Base-by-base conservation (phyloP, 1,139 yeast genomes). In the Kazachstania sp. region DNA sequence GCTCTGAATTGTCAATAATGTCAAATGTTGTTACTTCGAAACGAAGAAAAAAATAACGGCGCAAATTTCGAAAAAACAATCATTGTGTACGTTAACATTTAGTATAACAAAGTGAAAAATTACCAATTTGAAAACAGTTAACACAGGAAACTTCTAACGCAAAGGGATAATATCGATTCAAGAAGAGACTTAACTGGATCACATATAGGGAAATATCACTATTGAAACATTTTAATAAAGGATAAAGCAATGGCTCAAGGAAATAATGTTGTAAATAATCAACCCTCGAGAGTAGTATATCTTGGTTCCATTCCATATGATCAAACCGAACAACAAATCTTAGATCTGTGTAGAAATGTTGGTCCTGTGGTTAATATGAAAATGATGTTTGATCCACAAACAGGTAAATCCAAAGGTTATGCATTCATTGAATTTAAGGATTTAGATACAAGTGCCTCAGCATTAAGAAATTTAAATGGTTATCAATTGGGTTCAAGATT, bases 361-460 rank as follows among this genome's bases (percentile, higher is more conserved):
- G 97, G 97, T 0, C 97, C 97, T 0, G 95, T 92, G 2, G 75
- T 77, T 39, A 81, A 78, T 51, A 71, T 87, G 52, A 81, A 83
- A 61, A 73, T 90, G 58, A 75, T 86, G 61, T 86, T 90, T 63
- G 97, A 90, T 64, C 83, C 86, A 40, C 81, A 81, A 49, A 87
- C 95, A 0, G 97, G 97, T 2, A 84, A 83, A 61, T 86, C 95
- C 16, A 87, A 84, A 64, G 97, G 97, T 1, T 86, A 79, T 64
- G 97, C 95, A 3, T 86, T 84, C 57, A 83, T 90, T 19, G 90
- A 85, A 56, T 90, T 85, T 61, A 77, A 75, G 45, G 90, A 76
- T 54, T 58, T 70, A 18, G 95, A 86, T 56, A 85, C 96, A 0
- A 96, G 97, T 1, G 81, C 86, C 1, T 82, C 94, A 15, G 97